Evolutionary conservation across 2,329 filamentous ascomycete species (phyloP).

Genomic region (Aspergillus piperis): DNA sequence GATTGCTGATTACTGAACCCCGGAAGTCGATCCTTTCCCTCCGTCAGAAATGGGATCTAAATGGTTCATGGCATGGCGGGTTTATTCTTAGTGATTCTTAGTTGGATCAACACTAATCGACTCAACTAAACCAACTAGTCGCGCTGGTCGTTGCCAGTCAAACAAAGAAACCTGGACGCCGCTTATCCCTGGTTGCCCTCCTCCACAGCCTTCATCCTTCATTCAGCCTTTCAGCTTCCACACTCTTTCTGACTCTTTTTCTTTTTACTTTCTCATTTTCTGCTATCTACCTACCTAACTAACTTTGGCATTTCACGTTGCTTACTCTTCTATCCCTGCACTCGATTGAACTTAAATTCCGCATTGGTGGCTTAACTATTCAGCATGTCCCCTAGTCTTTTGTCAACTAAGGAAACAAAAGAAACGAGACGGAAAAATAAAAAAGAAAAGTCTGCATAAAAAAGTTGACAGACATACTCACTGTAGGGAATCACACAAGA

Average conservation of each 20-base stretch:
- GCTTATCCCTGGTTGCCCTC: slow-evolving; percentile 1
- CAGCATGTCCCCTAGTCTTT: neutral
- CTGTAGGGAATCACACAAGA: neutral
- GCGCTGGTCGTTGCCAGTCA: neutral
- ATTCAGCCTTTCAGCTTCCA: neutral
- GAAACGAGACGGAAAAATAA: no score
- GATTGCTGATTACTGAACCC: no score
- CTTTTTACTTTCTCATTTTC: no score
- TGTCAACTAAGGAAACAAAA: neutral
- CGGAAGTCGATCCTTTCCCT: no score
- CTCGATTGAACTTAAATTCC: neutral
- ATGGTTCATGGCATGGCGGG: no score
- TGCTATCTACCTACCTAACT: no score
- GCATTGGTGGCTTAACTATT: neutral
- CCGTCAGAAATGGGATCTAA: no score
- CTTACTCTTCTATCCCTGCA: neutral
- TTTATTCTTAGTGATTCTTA: no score
- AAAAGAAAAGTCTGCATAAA: no score
- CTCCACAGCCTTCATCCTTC: neutral
- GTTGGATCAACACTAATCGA: neutral
- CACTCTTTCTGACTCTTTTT: neutral
- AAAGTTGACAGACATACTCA: neutral
- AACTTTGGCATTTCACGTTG: no score
- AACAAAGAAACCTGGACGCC: neutral
- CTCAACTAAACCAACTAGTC: neutral